Base-by-base conservation (phyloP, 352 stramenopile species). In the Halophytophthora polymorphica region DNA sequence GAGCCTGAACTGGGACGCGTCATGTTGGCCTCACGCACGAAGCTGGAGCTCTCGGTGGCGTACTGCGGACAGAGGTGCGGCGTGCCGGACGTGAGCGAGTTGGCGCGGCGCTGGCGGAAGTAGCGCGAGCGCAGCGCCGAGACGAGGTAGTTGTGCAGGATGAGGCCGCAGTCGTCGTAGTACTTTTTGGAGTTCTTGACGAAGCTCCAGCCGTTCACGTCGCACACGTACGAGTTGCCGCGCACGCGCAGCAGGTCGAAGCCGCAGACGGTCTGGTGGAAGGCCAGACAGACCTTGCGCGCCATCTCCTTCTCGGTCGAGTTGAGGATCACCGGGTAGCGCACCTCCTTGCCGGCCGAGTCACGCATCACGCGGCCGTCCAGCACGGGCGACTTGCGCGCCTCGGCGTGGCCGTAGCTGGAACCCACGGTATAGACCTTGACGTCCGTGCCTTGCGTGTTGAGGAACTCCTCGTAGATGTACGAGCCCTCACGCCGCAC, bases 161-260 rank as follows among this genome's bases (percentile, higher is more conserved):
- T 95, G 45, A 98, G 77, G 2, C 93, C 93, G 60, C 93, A 98
- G 71, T 99, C 96, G 65, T 99, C 96, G 60, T 99, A 99, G 72
- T 99, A 99, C 82, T 99, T 99, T 41, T 97, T 90, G 31, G 84
- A 94, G 61, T 91, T 94, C 59, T 94, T 99, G 17, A 99, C 98
- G 69, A 99, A 99, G 62, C 90, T 98, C 91, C 96, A 99, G 18
- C 98, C 98, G 71, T 99, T 99, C 18, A 99, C 98, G 74, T 99
- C 98, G 77, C 97, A 99, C 10, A 99, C 96, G 67, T 98, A 99
- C 21, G 93, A 96, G 33, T 60, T 95, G 55, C 74, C 90, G 23
- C 77, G 86, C 77, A 93, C 83, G 29, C 97, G 83, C 28, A 99
- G 76, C 41, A 99, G 72, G 71, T 99, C 98, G 64, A 99, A 99